Conservation (phyloP, 805 yeast species). For the Ascoidea tarda region DNA sequence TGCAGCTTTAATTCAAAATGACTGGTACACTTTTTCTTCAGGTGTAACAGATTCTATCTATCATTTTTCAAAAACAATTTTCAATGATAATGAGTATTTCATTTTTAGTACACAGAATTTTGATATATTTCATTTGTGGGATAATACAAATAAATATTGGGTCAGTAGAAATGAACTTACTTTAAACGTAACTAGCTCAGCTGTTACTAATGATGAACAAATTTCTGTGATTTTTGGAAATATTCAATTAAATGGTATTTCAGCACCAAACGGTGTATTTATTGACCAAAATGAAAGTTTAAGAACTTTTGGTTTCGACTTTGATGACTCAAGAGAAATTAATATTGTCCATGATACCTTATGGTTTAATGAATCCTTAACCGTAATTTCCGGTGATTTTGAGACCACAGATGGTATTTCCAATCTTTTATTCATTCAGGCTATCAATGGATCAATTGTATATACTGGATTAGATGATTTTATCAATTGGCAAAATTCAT, state of each 20-base stretch:
- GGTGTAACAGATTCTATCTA: constrained; percentile 19
- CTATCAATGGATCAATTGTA: constrained; percentile 5
- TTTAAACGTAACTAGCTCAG: constrained; percentile 20
- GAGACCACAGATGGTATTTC: constrained; percentile 11
- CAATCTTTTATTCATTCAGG: constrained; percentile 3
- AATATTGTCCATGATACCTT: constrained; percentile 1
- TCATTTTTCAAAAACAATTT: constrained; percentile 23
- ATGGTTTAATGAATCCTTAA: constrained; percentile 6
- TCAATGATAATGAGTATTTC: constrained; percentile 24
- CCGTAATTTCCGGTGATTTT: constrained; percentile 15
- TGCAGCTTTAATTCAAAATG: constrained; percentile 16
- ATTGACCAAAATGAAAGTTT: constrained; percentile 13
- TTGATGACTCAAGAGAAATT: background rate
- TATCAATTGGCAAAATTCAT: constrained; percentile 7
- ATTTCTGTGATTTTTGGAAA: constrained; percentile 15
- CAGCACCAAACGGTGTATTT: constrained; percentile 7
- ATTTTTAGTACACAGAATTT: constrained; percentile 19
- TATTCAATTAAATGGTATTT: constrained; percentile 11
- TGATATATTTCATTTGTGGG: constrained; percentile 22
- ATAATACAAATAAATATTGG: constrained; percentile 23
- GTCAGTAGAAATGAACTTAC: constrained; percentile 13
- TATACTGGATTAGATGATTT: constrained; percentile 12
- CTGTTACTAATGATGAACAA: constrained; percentile 10
- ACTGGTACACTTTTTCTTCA: constrained; percentile 20
- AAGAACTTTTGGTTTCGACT: constrained; percentile 15